Evolutionary conservation across 208 protist genomes (phyloP).

Genomic region (Wallacemonas sp.): DNA sequence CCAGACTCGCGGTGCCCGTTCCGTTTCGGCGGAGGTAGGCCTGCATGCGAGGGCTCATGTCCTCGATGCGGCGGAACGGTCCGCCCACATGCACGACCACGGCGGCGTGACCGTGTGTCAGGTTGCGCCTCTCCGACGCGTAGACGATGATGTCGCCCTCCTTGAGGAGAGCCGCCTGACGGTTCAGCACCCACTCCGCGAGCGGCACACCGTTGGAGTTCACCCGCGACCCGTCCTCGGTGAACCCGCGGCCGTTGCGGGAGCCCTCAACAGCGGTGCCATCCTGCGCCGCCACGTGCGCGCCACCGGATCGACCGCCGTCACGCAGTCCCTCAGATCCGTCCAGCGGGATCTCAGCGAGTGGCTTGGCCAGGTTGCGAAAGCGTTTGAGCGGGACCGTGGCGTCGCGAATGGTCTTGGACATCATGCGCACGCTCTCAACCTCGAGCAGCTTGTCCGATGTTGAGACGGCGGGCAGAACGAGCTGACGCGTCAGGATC

Average conservation of each 20-base stretch:
- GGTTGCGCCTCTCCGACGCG: slow-evolving; percentile 20
- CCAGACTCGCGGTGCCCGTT: not conserved
- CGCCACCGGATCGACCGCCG: no score
- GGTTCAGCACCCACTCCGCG: slow-evolving; percentile 21
- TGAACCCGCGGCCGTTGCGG: not conserved
- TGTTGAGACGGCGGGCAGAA: slow-evolving; percentile 25
- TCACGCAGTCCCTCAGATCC: no score
- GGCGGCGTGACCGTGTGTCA: slow-evolving; percentile 54
- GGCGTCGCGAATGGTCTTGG: slow-evolving; percentile 12
- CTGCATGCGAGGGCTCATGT: slow-evolving; percentile 26
- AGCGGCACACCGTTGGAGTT: slow-evolving; percentile 35
- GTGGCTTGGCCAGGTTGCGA: slow-evolving; percentile 31
- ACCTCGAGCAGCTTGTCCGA: slow-evolving; percentile 27
- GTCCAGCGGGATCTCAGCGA: no score
- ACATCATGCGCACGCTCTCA: slow-evolving; percentile 18
- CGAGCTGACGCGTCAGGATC: slow-evolving; percentile 41
- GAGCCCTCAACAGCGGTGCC: slow-evolving; percentile 1
- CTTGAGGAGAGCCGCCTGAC: slow-evolving; percentile 19
- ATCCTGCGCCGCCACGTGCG: not conserved
- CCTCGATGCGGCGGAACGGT: slow-evolving; percentile 24
- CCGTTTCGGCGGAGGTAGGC: slow-evolving; percentile 18
- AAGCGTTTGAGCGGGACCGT: slow-evolving; percentile 29
- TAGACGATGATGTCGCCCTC: slow-evolving; percentile 47
- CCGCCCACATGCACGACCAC: slow-evolving; percentile 64
- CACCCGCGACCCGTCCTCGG: not conserved